Base-by-base conservation (phyloP, 139 green algal species). In the Tetradesmus obliquus region DNA sequence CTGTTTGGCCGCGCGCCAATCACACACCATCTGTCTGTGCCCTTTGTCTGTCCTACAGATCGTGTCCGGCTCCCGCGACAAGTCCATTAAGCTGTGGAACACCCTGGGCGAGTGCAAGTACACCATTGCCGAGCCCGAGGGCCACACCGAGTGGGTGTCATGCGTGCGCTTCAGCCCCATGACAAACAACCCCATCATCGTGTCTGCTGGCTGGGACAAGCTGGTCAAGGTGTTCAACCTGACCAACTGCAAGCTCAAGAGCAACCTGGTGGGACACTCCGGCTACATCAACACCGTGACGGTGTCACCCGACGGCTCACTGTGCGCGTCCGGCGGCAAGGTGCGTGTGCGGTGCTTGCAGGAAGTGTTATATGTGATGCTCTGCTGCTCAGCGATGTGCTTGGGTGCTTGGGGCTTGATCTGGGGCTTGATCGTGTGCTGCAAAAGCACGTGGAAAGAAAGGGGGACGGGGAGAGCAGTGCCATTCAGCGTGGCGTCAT, bases 51-150 rank as follows among this genome's bases (percentile, higher is more conserved):
- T 12, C 3, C 10, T 20, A 3, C 97, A 99, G 98, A 99, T 99
- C 93, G 98, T 99, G 91, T 99, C 97, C 32, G 98, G 97, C 81
- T 98, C 97, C 9, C 97, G 98, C 71, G 98, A 99, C 96, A 98
- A 97, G 95, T 99, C 97, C 87, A 99, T 99, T 96, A 98, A 98
- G 95, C 97, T 99, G 93, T 99, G 98, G 98, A 99, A 99, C 97
- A 99, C 98, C 53, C 95, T 99, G 82, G 98, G 98, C 84, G 98
- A 99, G 97, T 99, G 98, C 97, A 99, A 99, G 96, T 99, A 99
- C 98, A 99, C 97, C 84, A 99, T 99, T 84, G 96, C 93, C 80
- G 96, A 99, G 92, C 96, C 96, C 55, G 98, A 99, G 82, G 98
- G 98, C 83, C 98, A 99, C 97, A 98, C 96, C 54, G 90, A 92